Conservation (phyloP, 176 grass and related monocot species). For the Bonia amplexicaulis region DNA sequence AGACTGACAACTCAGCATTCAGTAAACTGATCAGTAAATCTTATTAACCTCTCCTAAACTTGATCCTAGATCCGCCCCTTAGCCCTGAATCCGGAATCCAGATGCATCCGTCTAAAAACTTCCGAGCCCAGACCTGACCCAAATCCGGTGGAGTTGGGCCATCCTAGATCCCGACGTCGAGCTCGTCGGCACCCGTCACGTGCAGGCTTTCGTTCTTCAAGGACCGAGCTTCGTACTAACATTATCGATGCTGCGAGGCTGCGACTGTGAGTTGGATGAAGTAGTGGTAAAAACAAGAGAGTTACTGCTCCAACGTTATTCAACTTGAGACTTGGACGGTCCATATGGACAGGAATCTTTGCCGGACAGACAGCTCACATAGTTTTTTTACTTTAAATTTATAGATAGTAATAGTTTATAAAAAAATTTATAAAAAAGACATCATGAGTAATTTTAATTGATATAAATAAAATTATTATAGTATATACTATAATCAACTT, state of each 20-base stretch:
- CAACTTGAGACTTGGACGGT: not conserved
- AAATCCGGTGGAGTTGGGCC: not conserved
- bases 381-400: no score
- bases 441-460: no score
- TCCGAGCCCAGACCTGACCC: not conserved
- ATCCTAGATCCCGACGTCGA: not conserved
- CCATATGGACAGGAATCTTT: slow-evolving; percentile 19
- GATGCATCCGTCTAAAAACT: not conserved
- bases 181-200: not conserved
- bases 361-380: not conserved
- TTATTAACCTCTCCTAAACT: no score
- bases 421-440: no score
- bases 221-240: not conserved
- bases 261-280: not conserved
- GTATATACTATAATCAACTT: no score
- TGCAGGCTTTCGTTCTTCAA: not conserved
- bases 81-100: not conserved
- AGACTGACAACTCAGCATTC: no score
- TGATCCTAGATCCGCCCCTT: no score
- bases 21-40: no score
- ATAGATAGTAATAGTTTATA: no score
- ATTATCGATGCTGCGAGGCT: not conserved
- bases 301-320: not conserved
- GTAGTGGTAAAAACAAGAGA: not conserved
- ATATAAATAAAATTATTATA: no score